Percentiles rank a stretch among this genome's conserved stretches.
Conservation (phyloP, 75 land plant species). For the Pinus albicaulis region DNA sequence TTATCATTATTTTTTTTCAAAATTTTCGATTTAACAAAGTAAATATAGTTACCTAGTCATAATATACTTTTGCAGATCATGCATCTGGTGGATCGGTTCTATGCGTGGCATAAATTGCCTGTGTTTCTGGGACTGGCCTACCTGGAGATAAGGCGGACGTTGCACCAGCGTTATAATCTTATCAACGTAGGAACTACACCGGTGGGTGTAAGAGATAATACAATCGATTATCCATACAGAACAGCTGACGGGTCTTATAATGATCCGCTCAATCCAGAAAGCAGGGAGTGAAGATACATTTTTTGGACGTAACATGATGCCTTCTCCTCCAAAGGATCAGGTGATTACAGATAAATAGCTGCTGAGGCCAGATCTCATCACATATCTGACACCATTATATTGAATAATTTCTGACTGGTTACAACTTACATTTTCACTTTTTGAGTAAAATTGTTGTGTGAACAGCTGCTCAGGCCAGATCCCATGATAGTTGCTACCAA, state of each 20-base stretch:
- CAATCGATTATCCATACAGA: constrained; percentile 10
- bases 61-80: not conserved
- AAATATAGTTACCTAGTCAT: too few relatives aligned
- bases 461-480: not conserved
- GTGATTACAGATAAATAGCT: too few relatives aligned
- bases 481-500: too few relatives aligned
- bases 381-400: too few relatives aligned
- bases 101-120: constrained; percentile 51
- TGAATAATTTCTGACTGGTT: too few relatives aligned
- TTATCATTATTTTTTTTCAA: too few relatives aligned
- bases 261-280: constrained; percentile 20
- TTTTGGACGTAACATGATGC: constrained; percentile 53
- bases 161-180: constrained; percentile 55
- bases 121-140: constrained; percentile 47
- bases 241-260: constrained; percentile 41
- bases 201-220: constrained; percentile 2
- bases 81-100: constrained; percentile 37
- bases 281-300: constrained; percentile 36
- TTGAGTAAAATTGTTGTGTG: too few relatives aligned
- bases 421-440: too few relatives aligned
- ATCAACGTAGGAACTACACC: constrained; percentile 31
- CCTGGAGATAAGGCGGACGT: constrained; percentile 42
- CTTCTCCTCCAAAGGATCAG: constrained; percentile 24
- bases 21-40: too few relatives aligned
- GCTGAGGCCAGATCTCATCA: too few relatives aligned